Evolutionary conservation across 306 rosid genomes (phyloP).

Genomic region (Hippophae tibetana): DNA sequence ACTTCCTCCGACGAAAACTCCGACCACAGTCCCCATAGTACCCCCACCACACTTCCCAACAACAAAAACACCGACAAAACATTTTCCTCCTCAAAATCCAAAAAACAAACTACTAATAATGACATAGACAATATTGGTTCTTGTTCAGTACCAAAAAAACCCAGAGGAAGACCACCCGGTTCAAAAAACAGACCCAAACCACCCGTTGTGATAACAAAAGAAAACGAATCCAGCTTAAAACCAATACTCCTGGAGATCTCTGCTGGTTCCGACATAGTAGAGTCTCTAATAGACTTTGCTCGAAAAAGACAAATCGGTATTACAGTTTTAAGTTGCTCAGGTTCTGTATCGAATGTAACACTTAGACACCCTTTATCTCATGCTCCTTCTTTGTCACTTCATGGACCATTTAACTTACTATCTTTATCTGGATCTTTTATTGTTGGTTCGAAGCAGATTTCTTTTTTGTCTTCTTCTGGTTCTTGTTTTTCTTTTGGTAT

Average conservation of each 20-base stretch:
- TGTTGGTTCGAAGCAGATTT: conserved; percentile 1
- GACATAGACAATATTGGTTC: not conserved
- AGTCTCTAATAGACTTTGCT: conserved; percentile 30
- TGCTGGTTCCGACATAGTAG: conserved; percentile 37
- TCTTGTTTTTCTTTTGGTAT: conserved; percentile 28
- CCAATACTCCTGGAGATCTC: conserved; percentile 36
- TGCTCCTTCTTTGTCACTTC: conserved; percentile 8
- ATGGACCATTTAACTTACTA: conserved; percentile 28
- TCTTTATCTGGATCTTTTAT: conserved; percentile 27
- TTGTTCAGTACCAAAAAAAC: conserved; percentile 11
- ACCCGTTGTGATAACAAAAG: conserved; percentile 31
- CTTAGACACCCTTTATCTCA: conserved; percentile 22
- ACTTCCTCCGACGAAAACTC: conserved; percentile 23
- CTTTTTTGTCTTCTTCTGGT: not conserved
- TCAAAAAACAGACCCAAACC: conserved; percentile 57
- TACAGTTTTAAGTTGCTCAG: conserved; percentile 28
- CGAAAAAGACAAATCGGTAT: conserved; percentile 16
- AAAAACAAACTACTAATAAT: not conserved
- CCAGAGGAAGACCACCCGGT: conserved; percentile 59
- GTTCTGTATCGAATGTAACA: conserved; percentile 30
- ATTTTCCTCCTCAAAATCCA: conserved; percentile 13
- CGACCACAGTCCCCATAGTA: conserved; percentile 20
- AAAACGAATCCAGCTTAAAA: conserved; percentile 13
- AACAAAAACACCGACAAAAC: not conserved
- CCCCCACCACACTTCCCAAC: conserved; percentile 11